Percentiles rank a stretch among this genome's conserved stretches.
phyloP scores from a whole-genome alignment of 495 filamentous ascomycete genomes.

The Penicillium daleae region DNA sequence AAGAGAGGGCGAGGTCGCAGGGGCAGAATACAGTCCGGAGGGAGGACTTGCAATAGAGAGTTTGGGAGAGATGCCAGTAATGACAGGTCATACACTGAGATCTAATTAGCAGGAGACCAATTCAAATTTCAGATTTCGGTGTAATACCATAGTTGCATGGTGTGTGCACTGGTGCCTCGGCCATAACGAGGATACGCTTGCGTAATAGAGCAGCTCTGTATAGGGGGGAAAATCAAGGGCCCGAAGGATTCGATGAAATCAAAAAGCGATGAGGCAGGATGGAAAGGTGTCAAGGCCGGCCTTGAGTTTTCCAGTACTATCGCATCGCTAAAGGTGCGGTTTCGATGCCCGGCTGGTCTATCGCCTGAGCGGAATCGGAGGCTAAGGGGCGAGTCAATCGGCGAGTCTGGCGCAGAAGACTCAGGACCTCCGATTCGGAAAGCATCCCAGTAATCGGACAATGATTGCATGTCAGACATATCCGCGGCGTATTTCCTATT shows the following conservation, averaged over 20 bases:
- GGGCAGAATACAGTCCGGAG: slow-evolving; percentile 45
- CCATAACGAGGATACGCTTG: slow-evolving; percentile 84
- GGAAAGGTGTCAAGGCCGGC: slow-evolving; percentile 73
- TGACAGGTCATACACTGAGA: slow-evolving; percentile 87
- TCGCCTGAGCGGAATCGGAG: slow-evolving; percentile 50
- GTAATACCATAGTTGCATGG: slow-evolving; percentile 84
- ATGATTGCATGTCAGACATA: slow-evolving; percentile 54
- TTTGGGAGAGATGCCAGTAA: slow-evolving; percentile 77
- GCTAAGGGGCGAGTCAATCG: slow-evolving; percentile 60
- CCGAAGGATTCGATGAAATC: slow-evolving; percentile 81
- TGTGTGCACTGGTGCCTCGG: slow-evolving; percentile 79
- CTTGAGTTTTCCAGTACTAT: slow-evolving; percentile 63
- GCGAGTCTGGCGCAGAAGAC: slow-evolving; percentile 41
- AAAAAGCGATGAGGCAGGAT: slow-evolving; percentile 83
- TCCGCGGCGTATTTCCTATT: slow-evolving; percentile 40
- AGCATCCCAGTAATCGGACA: slow-evolving; percentile 81
- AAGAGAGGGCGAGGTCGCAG: slow-evolving; percentile 83
- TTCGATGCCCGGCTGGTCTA: slow-evolving; percentile 34
- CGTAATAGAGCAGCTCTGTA: slow-evolving; percentile 86
- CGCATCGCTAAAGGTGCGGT: slow-evolving; percentile 49
- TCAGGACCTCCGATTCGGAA: slow-evolving; percentile 59
- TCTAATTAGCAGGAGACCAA: slow-evolving; percentile 17
- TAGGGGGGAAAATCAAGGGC: slow-evolving; percentile 85
- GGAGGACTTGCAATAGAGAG: slow-evolving; percentile 64
- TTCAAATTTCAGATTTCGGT: background rate